Conservation (phyloP, 108 stramenopile species). For the Fragilaria crotonensis region DNA sequence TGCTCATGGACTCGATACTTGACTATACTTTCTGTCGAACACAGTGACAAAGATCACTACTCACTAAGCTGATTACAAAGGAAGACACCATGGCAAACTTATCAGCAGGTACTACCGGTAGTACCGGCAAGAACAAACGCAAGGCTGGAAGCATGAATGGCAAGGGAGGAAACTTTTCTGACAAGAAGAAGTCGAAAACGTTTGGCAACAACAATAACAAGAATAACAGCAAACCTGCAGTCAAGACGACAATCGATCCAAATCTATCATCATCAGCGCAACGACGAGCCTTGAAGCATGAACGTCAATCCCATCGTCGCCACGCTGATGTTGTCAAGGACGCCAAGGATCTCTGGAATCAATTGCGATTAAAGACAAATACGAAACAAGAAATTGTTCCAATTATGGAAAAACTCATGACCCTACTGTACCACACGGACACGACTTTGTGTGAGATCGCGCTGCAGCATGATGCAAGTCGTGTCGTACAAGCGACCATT, state of each 20-base stretch:
- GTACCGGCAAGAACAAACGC: too few species aligned
- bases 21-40: too few species aligned
- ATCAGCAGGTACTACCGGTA: too few species aligned
- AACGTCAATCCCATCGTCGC: slow-evolving; percentile 71
- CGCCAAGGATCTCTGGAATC: slow-evolving; percentile 82
- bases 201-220: too few species aligned
- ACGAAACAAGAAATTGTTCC: slow-evolving; percentile 48
- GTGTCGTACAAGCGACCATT: slow-evolving; percentile 82
- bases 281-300: slow-evolving; percentile 78
- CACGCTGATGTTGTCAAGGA: slow-evolving; percentile 66
- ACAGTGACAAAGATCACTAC: too few species aligned
- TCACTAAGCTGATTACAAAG: too few species aligned
- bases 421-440: slow-evolving; percentile 63
- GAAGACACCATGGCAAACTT: too few species aligned
- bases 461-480: slow-evolving; percentile 87
- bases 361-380: slow-evolving; percentile 71
- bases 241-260: background rate
- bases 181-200: too few species aligned
- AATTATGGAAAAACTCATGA: slow-evolving; percentile 62
- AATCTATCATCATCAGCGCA: slow-evolving; percentile 12
- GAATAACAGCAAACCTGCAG: too few species aligned
- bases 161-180: too few species aligned
- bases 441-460: slow-evolving; percentile 49
- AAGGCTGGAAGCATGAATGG: too few species aligned
- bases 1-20: too few species aligned